Base-by-base conservation (phyloP, 805 yeast species). In the Kodamaea laetipori region DNA sequence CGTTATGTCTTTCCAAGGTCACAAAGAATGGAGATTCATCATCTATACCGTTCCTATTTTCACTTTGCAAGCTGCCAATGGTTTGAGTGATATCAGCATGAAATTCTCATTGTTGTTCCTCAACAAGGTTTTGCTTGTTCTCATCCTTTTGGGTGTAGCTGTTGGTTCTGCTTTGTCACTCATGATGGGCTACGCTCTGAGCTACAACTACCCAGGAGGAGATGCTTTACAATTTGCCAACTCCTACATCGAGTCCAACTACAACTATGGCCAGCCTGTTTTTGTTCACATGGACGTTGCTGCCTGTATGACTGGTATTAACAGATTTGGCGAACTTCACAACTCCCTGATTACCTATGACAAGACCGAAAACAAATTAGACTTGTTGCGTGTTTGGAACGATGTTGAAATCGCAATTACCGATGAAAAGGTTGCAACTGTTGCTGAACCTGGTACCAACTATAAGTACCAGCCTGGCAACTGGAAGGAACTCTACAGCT, bases 11-110 rank as follows among this genome's bases (percentile, higher is more conserved):
- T 60, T 83, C 40, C 94, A 86, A 61, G 90, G 94, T 2, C 97
- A 92, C 55, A 92, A 92, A 60, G 98, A 92, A 68, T 88, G 95
- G 95, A 77, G 97, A 53, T 92, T 92, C 56, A 80, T 92, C 31
- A 69, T 84, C 12, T 92, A 90, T 61, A 68, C 81, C 0, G 66
- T 85, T 3, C 97, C 97, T 1, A 70, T 83, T 0, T 60, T 88
- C 45, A 79, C 84, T 0, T 53, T 84, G 13, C 57, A 77, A 24
- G 90, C 86, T 4, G 82, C 94, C 2, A 68, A 76, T 35, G 87
- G 86, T 5, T 74, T 83, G 11, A 61, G 76, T 1, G 49, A 46
- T 32, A 51, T 66, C 28, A 41, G 56, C 42, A 38, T 39, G 21
- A 57, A 54, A 23, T 49, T 56, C 49, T 33, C 52, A 4, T 24